A percentile compares a stretch with the other conserved stretches of the same genome.
phyloP scores from a whole-genome alignment of 1,284 basidiomycete genomes.

The Ustilago crameri region DNA sequence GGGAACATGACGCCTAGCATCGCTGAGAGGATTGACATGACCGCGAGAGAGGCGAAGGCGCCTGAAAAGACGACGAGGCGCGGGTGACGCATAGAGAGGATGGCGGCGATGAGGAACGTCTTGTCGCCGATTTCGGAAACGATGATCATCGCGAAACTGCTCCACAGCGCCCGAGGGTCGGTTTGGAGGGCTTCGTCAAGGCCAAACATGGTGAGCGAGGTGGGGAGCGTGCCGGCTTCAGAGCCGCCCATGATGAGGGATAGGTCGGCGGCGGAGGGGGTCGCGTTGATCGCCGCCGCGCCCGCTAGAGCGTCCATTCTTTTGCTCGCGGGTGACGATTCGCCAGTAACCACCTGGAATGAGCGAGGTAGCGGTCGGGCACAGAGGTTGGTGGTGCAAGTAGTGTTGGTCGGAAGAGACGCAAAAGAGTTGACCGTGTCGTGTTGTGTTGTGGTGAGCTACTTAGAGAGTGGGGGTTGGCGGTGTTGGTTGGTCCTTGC shows the following conservation, averaged over 20 bases:
- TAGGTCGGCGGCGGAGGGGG: too few species aligned
- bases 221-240: conserved; percentile 5
- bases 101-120: conserved; percentile 95
- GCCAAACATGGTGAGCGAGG: conserved; percentile 1
- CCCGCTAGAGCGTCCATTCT: conserved; percentile 8
- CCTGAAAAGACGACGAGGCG: conserved; percentile 87
- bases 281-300: too few species aligned
- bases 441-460: too few species aligned
- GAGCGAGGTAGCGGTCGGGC: too few species aligned
- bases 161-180: conserved; percentile 50
- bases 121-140: conserved; percentile 82
- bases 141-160: conserved; percentile 33
- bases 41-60: conserved; percentile 84
- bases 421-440: too few species aligned
- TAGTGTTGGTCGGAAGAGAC: too few species aligned
- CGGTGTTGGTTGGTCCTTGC: not conserved
- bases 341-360: too few species aligned
- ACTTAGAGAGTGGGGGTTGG: not conserved
- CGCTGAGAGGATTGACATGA: conserved; percentile 76
- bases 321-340: too few species aligned
- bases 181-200: conserved; percentile 28
- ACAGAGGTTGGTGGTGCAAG: too few species aligned
- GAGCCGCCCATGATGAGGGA: conserved; percentile 40
- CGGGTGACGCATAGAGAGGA: conserved; percentile 93
- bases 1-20: conserved; percentile 64